Evolutionary conservation across 2,329 filamentous ascomycete genomes (phyloP), one percentile per base, ranked within the genome.

Genomic region (Alternaria atra): DNA sequence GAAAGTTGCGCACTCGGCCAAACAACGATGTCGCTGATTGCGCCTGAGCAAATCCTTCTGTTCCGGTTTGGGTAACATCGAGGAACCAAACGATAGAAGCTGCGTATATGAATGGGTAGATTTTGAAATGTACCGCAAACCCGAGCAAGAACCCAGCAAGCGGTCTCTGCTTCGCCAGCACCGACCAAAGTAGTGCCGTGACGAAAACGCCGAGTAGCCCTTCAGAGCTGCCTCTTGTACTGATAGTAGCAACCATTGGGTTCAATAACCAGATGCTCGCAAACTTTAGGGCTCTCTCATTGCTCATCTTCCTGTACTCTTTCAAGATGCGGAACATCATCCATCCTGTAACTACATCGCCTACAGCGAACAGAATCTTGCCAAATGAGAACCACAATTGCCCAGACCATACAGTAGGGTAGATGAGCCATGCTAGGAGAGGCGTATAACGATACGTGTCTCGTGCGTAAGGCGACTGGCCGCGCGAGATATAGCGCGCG

Each of bases 361-460:
- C 90, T 1, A 87, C 72, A 1, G 94, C 93, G 73, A 99, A 99
- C 2, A 98, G 80, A 0, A 90, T 82, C 79, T 99, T 99, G 59
- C 95, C 95, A 60, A 90, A 94, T 5, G 91, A 90, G 79, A 97
- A 95, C 83, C 89, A 90, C 27, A 79, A 76, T n/a, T 55, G 54
- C 67, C 82, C 83, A 50, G 81, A 78, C 83, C 84, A 89, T 1
- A 89, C 86, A 0, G 94, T 97, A 0, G 95, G 95, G 15, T 94
- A 83, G 34, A 99, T 86, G 4, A 97, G 82, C 94, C 94, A 98
- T 15, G 95, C 93, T 1, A 99, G 86, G 1, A 99, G 84, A 0
- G 95, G 95, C 29, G 95, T 98, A 83, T 99, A 99, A 61, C 95
- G 91, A 82, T 99, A 99, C 0, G 95, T 99, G 74, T 95, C 94